Base-by-base conservation (phyloP, 345 rosid genomes). In the Brassica nigra region DNA sequence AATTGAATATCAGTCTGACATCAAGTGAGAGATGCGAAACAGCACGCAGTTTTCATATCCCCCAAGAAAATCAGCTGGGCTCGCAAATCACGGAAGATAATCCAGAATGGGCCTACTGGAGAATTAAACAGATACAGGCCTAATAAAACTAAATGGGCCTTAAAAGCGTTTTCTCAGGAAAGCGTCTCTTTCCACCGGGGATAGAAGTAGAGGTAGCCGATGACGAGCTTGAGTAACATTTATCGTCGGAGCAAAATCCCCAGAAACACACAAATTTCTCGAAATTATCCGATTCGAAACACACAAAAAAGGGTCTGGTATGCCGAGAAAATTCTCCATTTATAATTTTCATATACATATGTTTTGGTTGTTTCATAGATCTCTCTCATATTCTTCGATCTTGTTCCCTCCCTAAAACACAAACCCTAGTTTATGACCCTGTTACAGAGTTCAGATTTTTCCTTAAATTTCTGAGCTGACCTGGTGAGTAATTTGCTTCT, bases 281-380 rank as follows among this genome's bases (percentile, higher is more conserved):
- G 42, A 34, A 64, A 4, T 63, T 6, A 68, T 69, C 70, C 81
- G 70, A 71, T 70, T 73, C 75, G 52, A 33, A 81, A 47, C 15
- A 49, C 70, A 76, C 67, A 39, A 39, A 18, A 47, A 4, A 14
- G 62, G 7, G 59, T 77, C 84, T 82, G 82, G 84, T 78, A 82
- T 82, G 84, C 69, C 82, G 68, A 82, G 33, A 74, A 74, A 77
- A 82, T 73, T 77, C 78, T 77, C 72, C 76, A 68, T 42, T 74
- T 77, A 71, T 67, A 18, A 55, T 78, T 82, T 74, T 68, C 78
- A 63, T 82, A 73, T 77, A 68, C 84, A 68, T 77, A 68, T 73
- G 79, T 82, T 77, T 82, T 82, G 84, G 84, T 77, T 82, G 76
- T 78, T 82, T 74, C 84, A 0, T 81, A 76, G 70, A 72, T 76